Evolutionary conservation across 2,329 filamentous ascomycete species (phyloP).

Genomic region (Beauveria australis): DNA sequence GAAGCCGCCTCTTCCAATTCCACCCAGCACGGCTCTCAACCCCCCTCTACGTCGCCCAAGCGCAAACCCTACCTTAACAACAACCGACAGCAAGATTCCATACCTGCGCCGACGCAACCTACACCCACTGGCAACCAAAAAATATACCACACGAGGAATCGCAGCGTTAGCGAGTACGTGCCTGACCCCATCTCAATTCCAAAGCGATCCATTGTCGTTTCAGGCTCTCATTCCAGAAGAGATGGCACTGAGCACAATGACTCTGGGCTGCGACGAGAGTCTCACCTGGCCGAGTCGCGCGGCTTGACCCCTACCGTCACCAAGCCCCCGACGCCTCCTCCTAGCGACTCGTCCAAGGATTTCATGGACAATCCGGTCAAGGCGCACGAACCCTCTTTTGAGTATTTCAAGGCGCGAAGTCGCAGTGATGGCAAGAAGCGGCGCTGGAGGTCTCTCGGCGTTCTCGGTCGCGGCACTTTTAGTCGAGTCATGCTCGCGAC

Average conservation of each 20-base stretch:
- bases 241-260: slow-evolving; percentile 32
- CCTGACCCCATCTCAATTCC: slow-evolving; percentile 63
- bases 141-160: slow-evolving; percentile 54
- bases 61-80: slow-evolving; percentile 41
- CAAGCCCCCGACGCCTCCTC: slow-evolving; percentile 70
- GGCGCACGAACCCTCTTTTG: slow-evolving; percentile 34
- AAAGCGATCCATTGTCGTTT: slow-evolving; percentile 66
- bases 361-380: slow-evolving; percentile 32
- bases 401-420: slow-evolving; percentile 64
- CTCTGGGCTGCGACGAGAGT: slow-evolving; percentile 59
- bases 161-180: slow-evolving; percentile 82
- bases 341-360: slow-evolving; percentile 59
- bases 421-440: slow-evolving; percentile 61
- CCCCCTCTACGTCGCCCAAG: slow-evolving; percentile 35
- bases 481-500: slow-evolving; percentile 90
- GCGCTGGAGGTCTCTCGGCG: slow-evolving; percentile 70
- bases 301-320: slow-evolving; percentile 56
- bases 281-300: slow-evolving; percentile 69
- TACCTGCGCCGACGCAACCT: neutral
- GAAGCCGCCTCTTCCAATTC: slow-evolving; percentile 22
- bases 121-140: neutral
- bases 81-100: slow-evolving; percentile 15
- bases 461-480: slow-evolving; percentile 88
- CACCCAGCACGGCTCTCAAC: slow-evolving; percentile 28
- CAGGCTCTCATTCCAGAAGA: slow-evolving; percentile 46